A percentile compares a stretch with the other conserved stretches of the same genome.
Evolutionary conservation across 495 filamentous ascomycete species (phyloP).

Genomic region (Xylaria palmicola): DNA sequence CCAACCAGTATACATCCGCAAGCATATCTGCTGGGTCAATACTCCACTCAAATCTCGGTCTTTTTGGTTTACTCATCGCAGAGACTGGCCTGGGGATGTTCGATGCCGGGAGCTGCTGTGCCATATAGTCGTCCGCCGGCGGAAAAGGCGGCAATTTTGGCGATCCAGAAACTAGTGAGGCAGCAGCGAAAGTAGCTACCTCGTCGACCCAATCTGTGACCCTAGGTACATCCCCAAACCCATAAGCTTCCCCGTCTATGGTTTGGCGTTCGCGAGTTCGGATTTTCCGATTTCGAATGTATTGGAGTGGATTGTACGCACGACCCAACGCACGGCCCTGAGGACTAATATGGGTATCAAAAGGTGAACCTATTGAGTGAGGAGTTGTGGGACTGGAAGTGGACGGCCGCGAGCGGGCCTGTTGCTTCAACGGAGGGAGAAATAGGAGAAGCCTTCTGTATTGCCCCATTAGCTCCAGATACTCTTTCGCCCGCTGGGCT

Average conservation of each 20-base stretch:
- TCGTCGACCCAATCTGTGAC: slow-evolving; percentile 74
- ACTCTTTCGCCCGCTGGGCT: slow-evolving; percentile 72
- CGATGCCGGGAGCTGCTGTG: slow-evolving; percentile 34
- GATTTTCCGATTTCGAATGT: slow-evolving; percentile 79
- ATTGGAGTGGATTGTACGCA: slow-evolving; percentile 82
- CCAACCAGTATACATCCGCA: slow-evolving; percentile 82
- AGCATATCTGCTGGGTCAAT: slow-evolving; percentile 76
- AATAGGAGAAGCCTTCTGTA: slow-evolving; percentile 74
- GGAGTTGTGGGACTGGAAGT: slow-evolving; percentile 34
- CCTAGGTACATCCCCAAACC: slow-evolving; percentile 68
- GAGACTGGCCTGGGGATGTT: slow-evolving; percentile 30
- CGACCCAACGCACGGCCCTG: slow-evolving; percentile 48
- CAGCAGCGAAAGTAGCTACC: slow-evolving; percentile 52
- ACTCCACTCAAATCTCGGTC: slow-evolving; percentile 76
- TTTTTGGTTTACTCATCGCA: slow-evolving; percentile 49
- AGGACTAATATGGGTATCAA: slow-evolving; percentile 14
- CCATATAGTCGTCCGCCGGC: slow-evolving; percentile 34
- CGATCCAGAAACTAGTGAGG: slow-evolving; percentile 12
- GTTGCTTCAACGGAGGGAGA: slow-evolving; percentile 66
- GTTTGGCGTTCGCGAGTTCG: slow-evolving; percentile 68
- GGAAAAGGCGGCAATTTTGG: slow-evolving; percentile 54
- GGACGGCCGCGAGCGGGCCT: slow-evolving; percentile 22
- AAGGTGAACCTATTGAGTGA: slow-evolving; percentile 14
- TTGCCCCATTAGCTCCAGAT: slow-evolving; percentile 77
- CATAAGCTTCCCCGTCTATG: slow-evolving; percentile 69